Conservation (phyloP, 257 asterid genomes). For the Penstemon newberryi region DNA sequence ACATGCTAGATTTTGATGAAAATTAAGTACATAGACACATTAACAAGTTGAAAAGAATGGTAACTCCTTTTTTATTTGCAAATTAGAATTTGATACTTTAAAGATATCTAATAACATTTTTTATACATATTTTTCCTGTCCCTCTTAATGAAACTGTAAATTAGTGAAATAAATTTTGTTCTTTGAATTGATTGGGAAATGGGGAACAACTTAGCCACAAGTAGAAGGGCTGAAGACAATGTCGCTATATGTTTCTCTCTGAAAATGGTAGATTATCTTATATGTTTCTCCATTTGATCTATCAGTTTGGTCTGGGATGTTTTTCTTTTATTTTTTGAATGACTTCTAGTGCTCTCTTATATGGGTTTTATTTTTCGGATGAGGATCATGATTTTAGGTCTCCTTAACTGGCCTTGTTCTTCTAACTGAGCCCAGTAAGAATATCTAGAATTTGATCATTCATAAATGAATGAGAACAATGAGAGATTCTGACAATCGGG, state of each 20-base stretch:
- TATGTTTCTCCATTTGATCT: neutral
- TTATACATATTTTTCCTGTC: neutral
- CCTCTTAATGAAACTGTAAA: neutral
- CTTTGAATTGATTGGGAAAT: neutral
- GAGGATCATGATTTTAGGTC: neutral
- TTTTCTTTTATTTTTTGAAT: neutral
- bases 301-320: conserved; percentile 2
- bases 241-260: neutral
- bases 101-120: neutral
- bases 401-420: neutral
- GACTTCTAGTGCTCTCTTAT: neutral
- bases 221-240: neutral
- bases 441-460: neutral
- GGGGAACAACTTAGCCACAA: neutral
- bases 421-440: conserved; percentile 10
- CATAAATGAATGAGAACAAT: neutral
- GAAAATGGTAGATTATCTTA: neutral
- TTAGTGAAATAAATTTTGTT: neutral
- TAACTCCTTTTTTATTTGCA: no score
- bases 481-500: conserved; percentile 21
- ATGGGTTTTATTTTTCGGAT: conserved; percentile 11
- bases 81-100: neutral
- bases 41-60: neutral
- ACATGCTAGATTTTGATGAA: neutral
- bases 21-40: neutral